Percentiles rank a stretch among this genome's conserved stretches.
phyloP scores from a whole-genome alignment of 129 eudicot genomes.

The Pseudognaphalium luteoalbum region DNA sequence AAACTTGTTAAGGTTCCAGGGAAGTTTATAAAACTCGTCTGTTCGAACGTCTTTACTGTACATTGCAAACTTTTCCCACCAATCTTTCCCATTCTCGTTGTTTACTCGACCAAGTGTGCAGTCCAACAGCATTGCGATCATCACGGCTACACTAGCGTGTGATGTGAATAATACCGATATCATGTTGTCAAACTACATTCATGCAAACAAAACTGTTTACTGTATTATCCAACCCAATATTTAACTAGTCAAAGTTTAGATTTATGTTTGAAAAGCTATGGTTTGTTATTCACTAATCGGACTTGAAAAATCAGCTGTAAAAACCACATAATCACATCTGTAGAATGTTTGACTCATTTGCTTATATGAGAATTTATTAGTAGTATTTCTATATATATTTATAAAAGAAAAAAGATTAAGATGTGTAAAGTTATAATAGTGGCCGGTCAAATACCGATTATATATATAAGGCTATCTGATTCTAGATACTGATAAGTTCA shows the following conservation, averaged over 20 bases:
- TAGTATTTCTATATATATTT: too few relatives aligned
- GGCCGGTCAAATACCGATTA: too few relatives aligned
- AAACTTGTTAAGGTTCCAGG: conserved; percentile 53
- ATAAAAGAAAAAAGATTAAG: too few relatives aligned
- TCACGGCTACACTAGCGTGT: conserved; percentile 62
- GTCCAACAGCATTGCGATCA: conserved; percentile 56
- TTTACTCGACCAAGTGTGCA: conserved; percentile 41
- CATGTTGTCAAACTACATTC: conserved; percentile 64
- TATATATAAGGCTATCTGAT: too few relatives aligned
- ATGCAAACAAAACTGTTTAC: neutral
- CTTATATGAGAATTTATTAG: too few relatives aligned
- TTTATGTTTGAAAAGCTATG: neutral
- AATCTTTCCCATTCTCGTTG: conserved; percentile 50
- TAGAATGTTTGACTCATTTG: too few relatives aligned
- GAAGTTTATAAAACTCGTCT: conserved; percentile 65
- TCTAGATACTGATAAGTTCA: too few relatives aligned
- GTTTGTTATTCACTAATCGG: too few relatives aligned
- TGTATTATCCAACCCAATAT: neutral
- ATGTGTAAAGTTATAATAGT: too few relatives aligned
- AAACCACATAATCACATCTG: too few relatives aligned
- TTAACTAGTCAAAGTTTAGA: neutral
- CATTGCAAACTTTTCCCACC: conserved; percentile 65
- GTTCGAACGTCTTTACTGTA: conserved; percentile 60
- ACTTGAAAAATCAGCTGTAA: too few relatives aligned
- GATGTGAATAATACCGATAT: conserved; percentile 49